Evolutionary conservation across 805 yeast genomes (phyloP).

Genomic region (Schwanniomyces yamadae): DNA sequence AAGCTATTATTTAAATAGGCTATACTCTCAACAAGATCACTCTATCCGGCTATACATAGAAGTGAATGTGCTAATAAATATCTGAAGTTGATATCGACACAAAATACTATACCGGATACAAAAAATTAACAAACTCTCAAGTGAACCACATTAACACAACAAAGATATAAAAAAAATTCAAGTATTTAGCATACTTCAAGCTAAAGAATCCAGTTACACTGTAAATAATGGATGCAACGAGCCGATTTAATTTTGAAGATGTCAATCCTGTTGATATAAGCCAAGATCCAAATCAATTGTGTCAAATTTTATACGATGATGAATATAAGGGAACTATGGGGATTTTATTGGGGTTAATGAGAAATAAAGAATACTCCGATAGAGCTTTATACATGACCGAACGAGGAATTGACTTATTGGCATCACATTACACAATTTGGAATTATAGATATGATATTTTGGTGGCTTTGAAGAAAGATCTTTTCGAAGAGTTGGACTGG

Average conservation of each 20-base stretch:
- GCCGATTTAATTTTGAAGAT: constrained; percentile 38
- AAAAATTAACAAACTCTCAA: no score
- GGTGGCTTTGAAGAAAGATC: constrained; percentile 31
- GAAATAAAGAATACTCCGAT: constrained; percentile 58
- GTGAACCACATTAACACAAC: no score
- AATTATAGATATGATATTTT: constrained; percentile 60
- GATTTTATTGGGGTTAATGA: constrained; percentile 57
- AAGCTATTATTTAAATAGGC: no score
- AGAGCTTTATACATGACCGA: constrained; percentile 71
- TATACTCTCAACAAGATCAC: no score
- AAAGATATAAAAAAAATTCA: no score
- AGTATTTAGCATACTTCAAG: no score
- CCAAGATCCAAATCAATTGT: constrained; percentile 47
- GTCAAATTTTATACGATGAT: constrained; percentile 69
- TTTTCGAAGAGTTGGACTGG: constrained; percentile 70
- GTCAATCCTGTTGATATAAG: constrained; percentile 42
- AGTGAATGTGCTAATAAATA: no score
- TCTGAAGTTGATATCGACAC: no score
- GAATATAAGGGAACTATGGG: constrained; percentile 68
- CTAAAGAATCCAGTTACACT: no score
- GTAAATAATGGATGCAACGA: neutral
- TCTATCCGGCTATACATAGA: no score
- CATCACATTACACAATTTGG: constrained; percentile 95
- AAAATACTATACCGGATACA: no score
- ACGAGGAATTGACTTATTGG: constrained; percentile 60